Evolutionary conservation across 768 basidiomycete genomes (phyloP).

Genomic region (Auricularia cornea): DNA sequence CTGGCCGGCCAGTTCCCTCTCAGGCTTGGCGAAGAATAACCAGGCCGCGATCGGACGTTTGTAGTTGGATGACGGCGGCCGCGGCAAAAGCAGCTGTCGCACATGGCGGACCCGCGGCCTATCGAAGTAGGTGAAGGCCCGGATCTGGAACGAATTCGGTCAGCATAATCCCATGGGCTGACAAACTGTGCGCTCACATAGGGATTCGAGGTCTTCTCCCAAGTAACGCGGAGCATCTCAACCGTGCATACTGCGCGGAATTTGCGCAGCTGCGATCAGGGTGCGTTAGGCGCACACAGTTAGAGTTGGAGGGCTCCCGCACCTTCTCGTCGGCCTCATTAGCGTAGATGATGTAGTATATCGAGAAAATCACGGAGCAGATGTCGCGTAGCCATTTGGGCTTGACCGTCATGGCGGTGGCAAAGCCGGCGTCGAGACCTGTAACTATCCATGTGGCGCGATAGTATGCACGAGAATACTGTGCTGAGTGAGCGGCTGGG

Average conservation of each 20-base stretch:
- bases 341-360: constrained; percentile 84
- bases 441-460: constrained; percentile 93
- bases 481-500: constrained; percentile 4
- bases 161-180: constrained; percentile 2
- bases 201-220: constrained; percentile 96
- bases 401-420: constrained; percentile 87
- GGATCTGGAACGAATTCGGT: constrained; percentile 42
- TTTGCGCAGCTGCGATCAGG: constrained; percentile 58
- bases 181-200: constrained; percentile 44
- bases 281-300: background rate
- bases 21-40: constrained; percentile 72
- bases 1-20: constrained; percentile 49
- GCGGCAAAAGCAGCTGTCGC: constrained; percentile 72
- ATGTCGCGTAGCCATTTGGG: constrained; percentile 89
- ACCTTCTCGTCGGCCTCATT: constrained; percentile 96
- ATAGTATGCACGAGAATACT: constrained; percentile 92
- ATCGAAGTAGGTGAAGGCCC: constrained; percentile 43
- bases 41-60: constrained; percentile 75
- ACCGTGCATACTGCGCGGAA: constrained; percentile 91
- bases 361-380: constrained; percentile 73
- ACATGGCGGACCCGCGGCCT: constrained; percentile 55
- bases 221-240: constrained; percentile 90
- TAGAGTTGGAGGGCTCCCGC: constrained; percentile 10
- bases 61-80: constrained; percentile 68
- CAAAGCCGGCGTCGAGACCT: constrained; percentile 95